Conservation (phyloP, 139 green algal genomes). For the Picochlorum sp. region DNA sequence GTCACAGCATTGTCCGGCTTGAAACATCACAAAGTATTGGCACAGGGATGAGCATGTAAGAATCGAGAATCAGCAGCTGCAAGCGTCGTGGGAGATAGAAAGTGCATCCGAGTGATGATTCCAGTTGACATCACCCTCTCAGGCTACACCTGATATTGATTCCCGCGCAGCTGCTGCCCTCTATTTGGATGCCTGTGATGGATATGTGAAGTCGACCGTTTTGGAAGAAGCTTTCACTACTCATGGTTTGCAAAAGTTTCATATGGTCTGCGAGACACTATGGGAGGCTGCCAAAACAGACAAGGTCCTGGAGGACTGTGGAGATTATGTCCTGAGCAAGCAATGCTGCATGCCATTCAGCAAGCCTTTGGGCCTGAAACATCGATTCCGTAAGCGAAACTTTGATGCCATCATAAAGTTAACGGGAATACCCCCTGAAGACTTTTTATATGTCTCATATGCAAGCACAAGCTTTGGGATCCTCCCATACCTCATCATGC, state of each 20-base stretch:
- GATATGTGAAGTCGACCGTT: neutral
- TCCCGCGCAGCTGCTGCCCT: too few species aligned
- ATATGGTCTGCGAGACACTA: neutral
- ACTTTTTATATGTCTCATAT: neutral
- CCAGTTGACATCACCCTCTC: too few species aligned
- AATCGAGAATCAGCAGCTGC: too few species aligned
- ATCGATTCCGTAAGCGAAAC: neutral
- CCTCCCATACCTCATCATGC: constrained; percentile 39
- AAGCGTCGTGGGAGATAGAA: too few species aligned
- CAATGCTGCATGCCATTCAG: neutral
- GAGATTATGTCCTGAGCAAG: neutral
- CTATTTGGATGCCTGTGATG: too few species aligned
- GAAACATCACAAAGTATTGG: too few species aligned
- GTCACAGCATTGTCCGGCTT: too few species aligned
- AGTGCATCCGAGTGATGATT: too few species aligned
- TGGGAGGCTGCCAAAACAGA: neutral
- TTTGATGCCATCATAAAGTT: neutral
- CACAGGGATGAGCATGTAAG: too few species aligned
- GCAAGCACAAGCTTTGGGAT: neutral
- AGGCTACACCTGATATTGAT: too few species aligned
- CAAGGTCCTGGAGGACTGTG: neutral
- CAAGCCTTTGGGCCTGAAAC: neutral
- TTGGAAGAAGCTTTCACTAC: neutral
- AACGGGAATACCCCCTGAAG: neutral
- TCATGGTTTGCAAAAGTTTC: neutral